Evolutionary conservation across 805 yeast genomes (phyloP), one percentile per base, ranked within the genome.

Genomic region (Pichia nanzhaoensis): DNA sequence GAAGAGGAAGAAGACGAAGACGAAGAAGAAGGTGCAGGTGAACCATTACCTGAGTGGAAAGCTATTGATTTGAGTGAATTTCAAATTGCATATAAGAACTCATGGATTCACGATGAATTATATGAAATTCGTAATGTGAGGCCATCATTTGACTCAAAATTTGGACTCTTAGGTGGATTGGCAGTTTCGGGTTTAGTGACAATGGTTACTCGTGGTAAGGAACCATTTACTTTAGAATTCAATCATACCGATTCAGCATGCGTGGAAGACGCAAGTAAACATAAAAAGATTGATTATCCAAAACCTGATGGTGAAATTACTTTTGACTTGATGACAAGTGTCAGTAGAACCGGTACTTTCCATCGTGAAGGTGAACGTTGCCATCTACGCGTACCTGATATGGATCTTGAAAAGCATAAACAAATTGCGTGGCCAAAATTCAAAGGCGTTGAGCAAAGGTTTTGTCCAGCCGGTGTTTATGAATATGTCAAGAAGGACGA

Each of bases 401-500:
- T 82, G 61, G 80, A 82, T 55, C 59, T 75, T 54, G 69, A 74
- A 21, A 69, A 74, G 53, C 96, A 91, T 64, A 78, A 95, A 0
- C 72, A 74, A 34, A 66, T 63, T 13, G 69, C 88, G 21, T 93
- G 76, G 66, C 89, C 91, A 12, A 78, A 73, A 52, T 93, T 69
- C 68, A 71, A 85, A 62, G 99, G 99, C 18, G 73, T 93, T 18
- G 99, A 93, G 64, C 82, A 79, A 58, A 71, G 95, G 50, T 93
- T 93, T 70, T 93, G 99, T 59, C 99, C 99, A 3, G 99, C 99
- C 19, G 99, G 99, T 20, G 99, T 93, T 12, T 93, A 93, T 64
- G 99, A 93, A 67, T 93, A 87, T 58, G 64, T 74, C 19, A 81
- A 82, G 51, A 48, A 48, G 37, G 40, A 40, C 18, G 44, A 45